Evolutionary conservation across 202 grass and related monocot genomes (phyloP).

Genomic region (Dendrocalamus latiflorus): DNA sequence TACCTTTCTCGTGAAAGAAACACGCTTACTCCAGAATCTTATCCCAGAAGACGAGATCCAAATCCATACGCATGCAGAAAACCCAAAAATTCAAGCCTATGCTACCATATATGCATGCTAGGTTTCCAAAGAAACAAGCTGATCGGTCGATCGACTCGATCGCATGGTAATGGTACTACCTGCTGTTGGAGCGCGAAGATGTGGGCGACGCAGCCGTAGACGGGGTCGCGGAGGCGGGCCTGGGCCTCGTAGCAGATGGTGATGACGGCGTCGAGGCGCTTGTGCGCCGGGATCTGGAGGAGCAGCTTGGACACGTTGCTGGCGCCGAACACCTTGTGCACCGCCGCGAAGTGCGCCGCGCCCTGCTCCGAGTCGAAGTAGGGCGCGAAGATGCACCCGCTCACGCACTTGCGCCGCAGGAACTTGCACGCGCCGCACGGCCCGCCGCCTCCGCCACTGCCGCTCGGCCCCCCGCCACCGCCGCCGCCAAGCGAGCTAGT

Average conservation of each 20-base stretch:
- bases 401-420: slow-evolving; percentile 92
- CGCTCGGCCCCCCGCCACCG: slow-evolving; percentile 26
- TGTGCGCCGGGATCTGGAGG: slow-evolving; percentile 85
- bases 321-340: slow-evolving; percentile 99
- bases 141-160: background rate
- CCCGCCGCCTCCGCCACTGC: slow-evolving; percentile 34
- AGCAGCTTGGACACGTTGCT: slow-evolving; percentile 99
- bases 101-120: slow-evolving; percentile 4
- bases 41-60: slow-evolving; percentile 21
- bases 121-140: background rate
- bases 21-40: slow-evolving; percentile 23
- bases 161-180: slow-evolving; percentile 14
- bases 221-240: slow-evolving; percentile 79
- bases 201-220: slow-evolving; percentile 96
- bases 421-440: slow-evolving; percentile 98
- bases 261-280: slow-evolving; percentile 90
- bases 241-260: slow-evolving; percentile 98
- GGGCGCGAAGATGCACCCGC: slow-evolving; percentile 93
- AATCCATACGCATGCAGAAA: slow-evolving; percentile 40
- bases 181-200: slow-evolving; percentile 98
- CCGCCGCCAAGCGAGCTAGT: slow-evolving; percentile 24
- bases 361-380: slow-evolving; percentile 99
- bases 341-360: slow-evolving; percentile 89
- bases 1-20: slow-evolving; percentile 47
- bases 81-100: background rate